Percentiles rank a stretch among this genome's conserved stretches.
Evolutionary conservation across 352 stramenopile species (phyloP).

Genomic region (Phytophthora fragariae): DNA sequence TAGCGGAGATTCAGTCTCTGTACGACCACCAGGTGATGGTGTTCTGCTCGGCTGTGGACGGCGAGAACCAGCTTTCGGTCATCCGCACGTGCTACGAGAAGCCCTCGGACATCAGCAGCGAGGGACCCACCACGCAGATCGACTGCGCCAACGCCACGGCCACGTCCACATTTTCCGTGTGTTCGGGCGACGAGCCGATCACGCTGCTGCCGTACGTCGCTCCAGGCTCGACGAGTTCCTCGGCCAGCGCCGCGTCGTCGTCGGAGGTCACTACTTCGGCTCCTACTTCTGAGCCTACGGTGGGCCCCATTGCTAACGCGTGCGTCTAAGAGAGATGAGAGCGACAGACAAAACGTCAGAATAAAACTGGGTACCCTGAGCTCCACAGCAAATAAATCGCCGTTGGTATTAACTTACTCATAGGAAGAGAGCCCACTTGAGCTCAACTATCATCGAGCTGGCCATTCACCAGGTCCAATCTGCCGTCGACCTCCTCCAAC

Average conservation of each 20-base stretch:
- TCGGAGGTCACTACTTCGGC: constrained; percentile 6
- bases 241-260: not conserved
- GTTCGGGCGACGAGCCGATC: constrained; percentile 51
- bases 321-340: constrained; percentile 14
- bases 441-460: not conserved
- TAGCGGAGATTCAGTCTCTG: constrained; percentile 53
- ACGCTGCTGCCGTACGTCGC: constrained; percentile 56
- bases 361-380: not conserved
- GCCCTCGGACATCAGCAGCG: constrained; percentile 31
- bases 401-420: not conserved
- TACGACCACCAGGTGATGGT: constrained; percentile 73
- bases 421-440: not conserved
- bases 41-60: constrained; percentile 65
- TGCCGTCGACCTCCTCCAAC: constrained; percentile 1
- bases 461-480: not conserved
- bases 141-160: constrained; percentile 58
- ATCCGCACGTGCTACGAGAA: constrained; percentile 78
- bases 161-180: constrained; percentile 63
- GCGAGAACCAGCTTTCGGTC: constrained; percentile 69
- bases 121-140: constrained; percentile 54
- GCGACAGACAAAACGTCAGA: not conserved
- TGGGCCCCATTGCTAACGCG: constrained; percentile 15
- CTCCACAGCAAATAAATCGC: not conserved
- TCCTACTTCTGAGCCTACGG: constrained; percentile 14
- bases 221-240: constrained; percentile 18